Conservation (phyloP, 2,329 filamentous ascomycete genomes). For the Emergomyces africanus region DNA sequence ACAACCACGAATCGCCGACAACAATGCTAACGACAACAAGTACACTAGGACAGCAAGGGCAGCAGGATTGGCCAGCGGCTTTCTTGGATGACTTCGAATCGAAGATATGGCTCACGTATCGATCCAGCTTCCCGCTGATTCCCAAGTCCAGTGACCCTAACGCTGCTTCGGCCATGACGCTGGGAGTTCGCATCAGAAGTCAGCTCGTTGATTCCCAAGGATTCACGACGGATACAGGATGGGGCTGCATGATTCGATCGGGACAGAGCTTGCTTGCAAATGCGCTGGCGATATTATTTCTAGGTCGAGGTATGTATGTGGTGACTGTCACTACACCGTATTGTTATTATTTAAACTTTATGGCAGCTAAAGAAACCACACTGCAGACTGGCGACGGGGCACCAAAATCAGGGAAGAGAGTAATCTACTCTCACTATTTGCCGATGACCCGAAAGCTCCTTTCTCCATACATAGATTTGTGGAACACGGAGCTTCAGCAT, state of each 20-base stretch:
- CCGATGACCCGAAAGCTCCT: conserved; percentile 71
- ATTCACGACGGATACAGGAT: conserved; percentile 88
- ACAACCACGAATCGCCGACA: background rate
- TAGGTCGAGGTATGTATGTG: conserved; percentile 58
- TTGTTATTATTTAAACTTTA: background rate
- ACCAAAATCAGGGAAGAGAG: conserved; percentile 48
- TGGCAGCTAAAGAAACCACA: conserved; percentile 12
- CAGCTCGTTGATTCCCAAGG: conserved; percentile 65
- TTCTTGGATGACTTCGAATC: conserved; percentile 93
- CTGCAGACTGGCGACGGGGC: conserved; percentile 57
- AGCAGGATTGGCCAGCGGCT: conserved; percentile 60
- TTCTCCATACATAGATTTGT: conserved; percentile 97
- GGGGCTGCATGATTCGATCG: conserved; percentile 98
- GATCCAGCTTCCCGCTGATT: conserved; percentile 74
- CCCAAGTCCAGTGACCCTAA: conserved; percentile 63
- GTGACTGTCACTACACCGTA: background rate
- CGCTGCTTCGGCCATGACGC: conserved; percentile 58
- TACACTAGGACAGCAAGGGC: background rate
- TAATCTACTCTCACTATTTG: conserved; percentile 65
- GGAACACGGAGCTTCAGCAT: conserved; percentile 68
- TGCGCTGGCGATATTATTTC: conserved; percentile 54
- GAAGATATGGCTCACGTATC: conserved; percentile 90
- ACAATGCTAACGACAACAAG: background rate
- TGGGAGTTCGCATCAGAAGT: conserved; percentile 71
- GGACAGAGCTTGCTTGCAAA: conserved; percentile 91